A percentile compares a stretch with the other conserved stretches of the same genome.
These are phyloP conservation scores for Physcomitrium patens DNA, from an alignment of 225 moss, liverwort and hornwort genomes.

Conservation along the genomic window DNA sequence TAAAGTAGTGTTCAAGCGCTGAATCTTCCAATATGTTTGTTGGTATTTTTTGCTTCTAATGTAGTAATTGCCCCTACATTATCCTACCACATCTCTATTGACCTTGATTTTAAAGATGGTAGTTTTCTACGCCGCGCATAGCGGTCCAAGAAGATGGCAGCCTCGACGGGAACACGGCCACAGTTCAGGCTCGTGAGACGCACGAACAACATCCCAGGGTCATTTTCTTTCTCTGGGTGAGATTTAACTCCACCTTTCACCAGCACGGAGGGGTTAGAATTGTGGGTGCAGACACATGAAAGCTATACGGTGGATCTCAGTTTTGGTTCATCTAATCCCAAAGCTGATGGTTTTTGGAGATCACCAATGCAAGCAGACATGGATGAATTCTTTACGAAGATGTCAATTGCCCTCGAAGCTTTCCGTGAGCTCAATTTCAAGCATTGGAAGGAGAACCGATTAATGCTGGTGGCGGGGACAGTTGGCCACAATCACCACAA, in stretches of 20 bases:
- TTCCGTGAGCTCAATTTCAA: conserved; percentile 13
- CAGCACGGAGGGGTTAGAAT: not conserved
- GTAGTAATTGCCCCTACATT: not conserved
- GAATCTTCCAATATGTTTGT: too few relatives aligned
- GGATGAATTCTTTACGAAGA: conserved; percentile 38
- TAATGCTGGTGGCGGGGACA: too few relatives aligned
- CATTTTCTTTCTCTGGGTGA: too few relatives aligned
- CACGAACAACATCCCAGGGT: too few relatives aligned
- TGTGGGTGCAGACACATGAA: too few relatives aligned
- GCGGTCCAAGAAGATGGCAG: not conserved
- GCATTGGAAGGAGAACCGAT: too few relatives aligned
- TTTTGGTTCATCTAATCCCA: conserved; percentile 5
- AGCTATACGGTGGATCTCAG: not conserved
- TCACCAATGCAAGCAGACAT: conserved; percentile 25
- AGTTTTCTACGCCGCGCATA: not conserved
- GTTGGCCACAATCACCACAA: too few relatives aligned
- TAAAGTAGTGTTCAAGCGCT: too few relatives aligned
- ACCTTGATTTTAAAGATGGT: conserved; percentile 12
- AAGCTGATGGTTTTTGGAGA: conserved; percentile 6
- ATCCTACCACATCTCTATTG: not conserved
- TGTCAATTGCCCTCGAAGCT: conserved; percentile 28
- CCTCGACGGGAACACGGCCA: not conserved
- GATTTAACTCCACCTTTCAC: not conserved
- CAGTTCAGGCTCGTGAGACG: too few relatives aligned
- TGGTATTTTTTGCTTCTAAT: conserved; percentile 15